Conservation (phyloP, 345 rosid genomes). For the Gossypium bickii region DNA sequence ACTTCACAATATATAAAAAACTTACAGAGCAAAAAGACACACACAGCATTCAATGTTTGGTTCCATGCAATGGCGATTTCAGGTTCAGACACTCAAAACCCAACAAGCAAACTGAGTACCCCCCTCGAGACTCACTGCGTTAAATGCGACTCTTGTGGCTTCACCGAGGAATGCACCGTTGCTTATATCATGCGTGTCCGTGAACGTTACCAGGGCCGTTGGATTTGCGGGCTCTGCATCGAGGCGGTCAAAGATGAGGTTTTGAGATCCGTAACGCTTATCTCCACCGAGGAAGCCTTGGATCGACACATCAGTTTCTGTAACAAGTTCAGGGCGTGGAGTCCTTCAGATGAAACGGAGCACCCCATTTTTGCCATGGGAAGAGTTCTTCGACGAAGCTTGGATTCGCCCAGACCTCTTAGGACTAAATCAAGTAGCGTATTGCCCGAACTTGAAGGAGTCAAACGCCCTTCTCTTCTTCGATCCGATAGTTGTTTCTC, state of each 20-base stretch:
- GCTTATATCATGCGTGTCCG: constrained; percentile 44
- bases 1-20: neutral
- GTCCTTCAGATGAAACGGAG: constrained; percentile 36
- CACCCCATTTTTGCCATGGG: constrained; percentile 65
- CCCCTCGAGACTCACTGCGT: constrained; percentile 38
- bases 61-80: constrained; percentile 30
- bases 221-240: constrained; percentile 63
- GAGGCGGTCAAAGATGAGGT: constrained; percentile 64
- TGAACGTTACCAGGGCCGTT: constrained; percentile 49
- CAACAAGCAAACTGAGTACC: constrained; percentile 4
- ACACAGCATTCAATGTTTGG: constrained; percentile 23
- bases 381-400: constrained; percentile 49
- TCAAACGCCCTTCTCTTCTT: constrained; percentile 29
- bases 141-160: constrained; percentile 55
- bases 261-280: constrained; percentile 37
- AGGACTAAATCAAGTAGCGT: constrained; percentile 39
- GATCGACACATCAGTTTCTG: constrained; percentile 45
- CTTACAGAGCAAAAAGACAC: neutral
- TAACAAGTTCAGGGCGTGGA: constrained; percentile 30
- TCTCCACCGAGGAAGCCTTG: constrained; percentile 56
- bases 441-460: constrained; percentile 38
- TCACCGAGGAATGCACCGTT: constrained; percentile 62
- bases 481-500: constrained; percentile 66
- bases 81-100: constrained; percentile 26
- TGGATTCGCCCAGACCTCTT: constrained; percentile 44